Percentiles rank a stretch among this genome's conserved stretches.
phyloP scores from a whole-genome alignment of 169 alveolate species.

The Toxoplasma gondii region DNA sequence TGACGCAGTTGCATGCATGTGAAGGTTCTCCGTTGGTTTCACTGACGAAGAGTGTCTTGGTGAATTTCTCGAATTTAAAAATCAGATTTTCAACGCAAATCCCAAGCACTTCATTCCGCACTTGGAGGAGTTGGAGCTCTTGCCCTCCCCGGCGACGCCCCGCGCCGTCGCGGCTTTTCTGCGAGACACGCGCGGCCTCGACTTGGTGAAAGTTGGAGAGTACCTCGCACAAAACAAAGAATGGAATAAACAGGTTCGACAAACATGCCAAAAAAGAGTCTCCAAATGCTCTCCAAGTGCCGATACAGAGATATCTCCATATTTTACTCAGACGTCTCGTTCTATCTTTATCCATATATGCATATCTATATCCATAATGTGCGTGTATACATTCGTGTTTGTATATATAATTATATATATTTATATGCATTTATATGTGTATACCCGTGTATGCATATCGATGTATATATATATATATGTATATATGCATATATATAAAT shows the following conservation, averaged over 20 bases:
- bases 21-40: not conserved
- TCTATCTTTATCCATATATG: not conserved
- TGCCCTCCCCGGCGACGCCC: conserved; percentile 68
- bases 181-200: conserved; percentile 61
- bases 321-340: no score
- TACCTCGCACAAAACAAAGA: conserved; percentile 53
- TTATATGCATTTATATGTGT: not conserved
- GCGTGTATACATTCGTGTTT: not conserved
- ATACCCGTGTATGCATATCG: not conserved
- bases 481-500: not conserved
- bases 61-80: no score
- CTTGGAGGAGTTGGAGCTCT: conserved; percentile 50
- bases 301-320: not conserved
- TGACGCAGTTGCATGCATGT: no score
- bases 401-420: not conserved
- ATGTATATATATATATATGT: not conserved
- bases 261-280: not conserved
- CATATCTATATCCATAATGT: not conserved
- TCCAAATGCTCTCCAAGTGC: not conserved
- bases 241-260: conserved; percentile 55
- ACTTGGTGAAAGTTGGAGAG: conserved; percentile 44
- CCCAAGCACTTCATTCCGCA: conserved; percentile 45
- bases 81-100: conserved; percentile 43
- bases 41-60: not conserved
- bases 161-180: conserved; percentile 58